phyloP scores from a whole-genome alignment of 441 rosid genomes.

The Populus hybrid region DNA sequence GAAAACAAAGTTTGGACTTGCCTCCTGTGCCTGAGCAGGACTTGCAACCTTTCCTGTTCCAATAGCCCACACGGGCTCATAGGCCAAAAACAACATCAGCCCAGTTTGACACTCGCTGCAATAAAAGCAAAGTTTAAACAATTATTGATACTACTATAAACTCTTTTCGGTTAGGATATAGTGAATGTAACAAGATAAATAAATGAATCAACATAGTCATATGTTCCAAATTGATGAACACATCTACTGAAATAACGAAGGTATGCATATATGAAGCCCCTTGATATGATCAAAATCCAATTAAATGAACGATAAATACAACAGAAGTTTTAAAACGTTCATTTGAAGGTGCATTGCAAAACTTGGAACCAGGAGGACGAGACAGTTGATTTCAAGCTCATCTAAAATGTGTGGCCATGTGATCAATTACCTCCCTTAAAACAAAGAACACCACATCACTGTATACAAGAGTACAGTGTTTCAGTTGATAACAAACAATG shows the following conservation, averaged over 20 bases:
- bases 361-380: background rate
- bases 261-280: background rate
- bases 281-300: background rate
- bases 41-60: conserved; percentile 79
- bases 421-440: background rate
- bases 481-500: background rate
- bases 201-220: background rate
- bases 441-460: background rate
- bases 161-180: background rate
- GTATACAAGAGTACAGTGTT: background rate
- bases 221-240: background rate
- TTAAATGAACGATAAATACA: background rate
- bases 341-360: background rate
- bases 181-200: background rate
- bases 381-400: background rate
- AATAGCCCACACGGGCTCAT: conserved; percentile 81
- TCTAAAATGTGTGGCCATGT: background rate
- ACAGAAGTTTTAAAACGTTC: background rate
- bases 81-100: conserved; percentile 60
- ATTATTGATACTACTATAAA: background rate
- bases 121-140: background rate
- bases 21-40: conserved; percentile 81
- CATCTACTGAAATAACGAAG: background rate
- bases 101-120: conserved; percentile 50
- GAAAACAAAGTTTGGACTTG: conserved; percentile 27